Evolutionary conservation across 1,284 basidiomycete genomes (phyloP).

Genomic region (Phellopilus nigrolimitatus): DNA sequence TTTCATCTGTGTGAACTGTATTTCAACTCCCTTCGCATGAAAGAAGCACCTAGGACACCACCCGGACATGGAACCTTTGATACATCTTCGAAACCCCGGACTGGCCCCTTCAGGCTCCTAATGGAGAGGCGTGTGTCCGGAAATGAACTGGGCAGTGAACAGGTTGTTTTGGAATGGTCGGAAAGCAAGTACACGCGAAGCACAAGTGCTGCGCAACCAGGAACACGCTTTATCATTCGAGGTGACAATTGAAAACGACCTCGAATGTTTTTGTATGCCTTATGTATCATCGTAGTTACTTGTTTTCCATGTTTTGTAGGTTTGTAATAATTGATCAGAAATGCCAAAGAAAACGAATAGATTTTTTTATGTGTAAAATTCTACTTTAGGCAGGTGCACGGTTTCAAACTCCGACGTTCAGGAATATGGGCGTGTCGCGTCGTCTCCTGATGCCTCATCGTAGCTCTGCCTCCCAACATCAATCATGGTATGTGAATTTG

Average conservation of each 20-base stretch:
- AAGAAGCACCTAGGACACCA: constrained; percentile 5
- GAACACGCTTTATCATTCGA: too few relatives aligned
- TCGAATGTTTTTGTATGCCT: too few relatives aligned
- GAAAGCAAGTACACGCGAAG: neutral
- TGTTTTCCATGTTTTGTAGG: too few relatives aligned
- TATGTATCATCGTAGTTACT: too few relatives aligned
- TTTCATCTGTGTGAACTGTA: neutral
- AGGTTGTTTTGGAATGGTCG: constrained; percentile 2
- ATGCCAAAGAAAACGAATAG: too few relatives aligned
- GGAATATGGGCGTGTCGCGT: constrained; percentile 19
- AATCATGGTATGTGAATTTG: too few relatives aligned
- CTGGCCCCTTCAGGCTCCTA: constrained; percentile 3
- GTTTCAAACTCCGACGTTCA: constrained; percentile 16
- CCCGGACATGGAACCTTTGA: constrained; percentile 10
- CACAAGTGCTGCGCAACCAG: neutral
- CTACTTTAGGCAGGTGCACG: constrained; percentile 13
- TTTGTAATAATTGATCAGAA: too few relatives aligned
- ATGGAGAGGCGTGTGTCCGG: neutral
- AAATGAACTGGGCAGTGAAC: too few relatives aligned
- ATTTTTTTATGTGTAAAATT: too few relatives aligned
- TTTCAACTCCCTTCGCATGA: neutral
- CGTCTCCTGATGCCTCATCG: too few relatives aligned
- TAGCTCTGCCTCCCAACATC: neutral
- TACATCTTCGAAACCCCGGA: neutral
- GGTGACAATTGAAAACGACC: too few relatives aligned